These are phyloP conservation scores for Pseudisothecium myosuroides DNA, from an alignment of 225 moss, liverwort and hornwort species.

Conservation along the genomic window DNA sequence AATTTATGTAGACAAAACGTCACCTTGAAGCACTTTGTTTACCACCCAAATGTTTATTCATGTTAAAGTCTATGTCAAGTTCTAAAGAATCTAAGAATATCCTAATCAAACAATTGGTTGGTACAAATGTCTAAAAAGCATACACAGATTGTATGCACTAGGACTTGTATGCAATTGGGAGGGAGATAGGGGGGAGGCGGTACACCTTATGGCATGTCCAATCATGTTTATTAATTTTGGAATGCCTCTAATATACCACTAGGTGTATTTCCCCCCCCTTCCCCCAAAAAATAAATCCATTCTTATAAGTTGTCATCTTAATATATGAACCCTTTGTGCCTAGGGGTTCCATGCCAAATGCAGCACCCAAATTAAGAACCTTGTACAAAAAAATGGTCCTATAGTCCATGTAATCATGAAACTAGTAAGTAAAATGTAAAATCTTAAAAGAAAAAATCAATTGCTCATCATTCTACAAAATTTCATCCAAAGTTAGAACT, in stretches of 20 bases:
- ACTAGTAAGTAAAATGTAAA: neutral
- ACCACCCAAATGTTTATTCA: neutral
- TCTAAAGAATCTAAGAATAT: neutral
- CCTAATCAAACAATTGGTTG: fast-evolving
- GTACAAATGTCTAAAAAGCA: neutral
- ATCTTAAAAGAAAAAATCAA: neutral
- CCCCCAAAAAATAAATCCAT: too few relatives aligned
- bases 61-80: neutral
- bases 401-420: too few relatives aligned
- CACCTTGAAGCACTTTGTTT: neutral
- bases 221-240: neutral
- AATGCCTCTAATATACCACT: neutral
- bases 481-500: too few relatives aligned
- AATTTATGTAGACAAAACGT: neutral
- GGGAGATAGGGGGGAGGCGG: too few relatives aligned
- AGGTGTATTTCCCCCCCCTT: too few relatives aligned
- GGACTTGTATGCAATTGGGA: neutral
- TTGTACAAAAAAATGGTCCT: neutral
- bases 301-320: neutral
- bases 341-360: neutral
- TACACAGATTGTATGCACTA: neutral
- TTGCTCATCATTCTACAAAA: too few relatives aligned
- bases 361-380: too few relatives aligned
- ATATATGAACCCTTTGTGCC: fast-evolving
- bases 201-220: neutral